Conservation (phyloP, 2,329 filamentous ascomycete genomes). For the Phyllosticta ampelicida region DNA sequence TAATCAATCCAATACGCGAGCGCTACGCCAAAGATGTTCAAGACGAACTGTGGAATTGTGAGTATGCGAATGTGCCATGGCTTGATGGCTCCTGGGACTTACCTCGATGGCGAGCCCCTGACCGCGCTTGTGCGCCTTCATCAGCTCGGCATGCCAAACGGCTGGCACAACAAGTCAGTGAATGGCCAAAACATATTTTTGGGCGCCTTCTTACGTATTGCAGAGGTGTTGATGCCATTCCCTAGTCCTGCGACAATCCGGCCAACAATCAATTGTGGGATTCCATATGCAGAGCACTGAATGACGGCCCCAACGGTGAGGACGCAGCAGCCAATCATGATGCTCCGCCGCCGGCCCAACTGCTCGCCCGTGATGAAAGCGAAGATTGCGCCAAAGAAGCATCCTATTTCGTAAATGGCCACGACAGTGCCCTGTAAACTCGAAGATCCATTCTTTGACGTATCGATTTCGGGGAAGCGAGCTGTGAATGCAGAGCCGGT, state of each 20-base stretch:
- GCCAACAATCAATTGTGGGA: constrained; percentile 40
- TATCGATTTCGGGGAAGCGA: constrained; percentile 7
- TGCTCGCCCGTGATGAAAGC: constrained; percentile 39
- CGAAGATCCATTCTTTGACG: constrained; percentile 31
- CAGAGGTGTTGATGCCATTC: constrained; percentile 33
- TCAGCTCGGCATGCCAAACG: constrained; percentile 42
- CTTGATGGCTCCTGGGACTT: constrained; percentile 20
- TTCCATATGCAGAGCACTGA: constrained; percentile 35
- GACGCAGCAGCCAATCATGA: constrained; percentile 38
- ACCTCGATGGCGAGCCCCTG: constrained; percentile 36
- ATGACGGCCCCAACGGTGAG: constrained; percentile 41
- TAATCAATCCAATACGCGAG: constrained; percentile 32
- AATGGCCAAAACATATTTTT: not conserved
- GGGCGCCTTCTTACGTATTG: constrained; percentile 26
- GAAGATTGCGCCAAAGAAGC: constrained; percentile 38
- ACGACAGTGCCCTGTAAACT: constrained; percentile 43
- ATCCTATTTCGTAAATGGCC: constrained; percentile 36
- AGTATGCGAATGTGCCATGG: constrained; percentile 38
- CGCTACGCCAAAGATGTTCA: constrained; percentile 31
- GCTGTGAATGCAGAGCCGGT: constrained; percentile 19
- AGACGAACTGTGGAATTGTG: constrained; percentile 27
- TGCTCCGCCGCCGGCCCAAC: constrained; percentile 38
- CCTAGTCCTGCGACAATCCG: constrained; percentile 36
- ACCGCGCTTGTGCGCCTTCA: constrained; percentile 31
- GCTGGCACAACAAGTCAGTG: constrained; percentile 24